Evolutionary conservation across 139 green algal genomes (phyloP), one percentile per base, ranked within the genome.

Genomic region (Chlorella sp.): DNA sequence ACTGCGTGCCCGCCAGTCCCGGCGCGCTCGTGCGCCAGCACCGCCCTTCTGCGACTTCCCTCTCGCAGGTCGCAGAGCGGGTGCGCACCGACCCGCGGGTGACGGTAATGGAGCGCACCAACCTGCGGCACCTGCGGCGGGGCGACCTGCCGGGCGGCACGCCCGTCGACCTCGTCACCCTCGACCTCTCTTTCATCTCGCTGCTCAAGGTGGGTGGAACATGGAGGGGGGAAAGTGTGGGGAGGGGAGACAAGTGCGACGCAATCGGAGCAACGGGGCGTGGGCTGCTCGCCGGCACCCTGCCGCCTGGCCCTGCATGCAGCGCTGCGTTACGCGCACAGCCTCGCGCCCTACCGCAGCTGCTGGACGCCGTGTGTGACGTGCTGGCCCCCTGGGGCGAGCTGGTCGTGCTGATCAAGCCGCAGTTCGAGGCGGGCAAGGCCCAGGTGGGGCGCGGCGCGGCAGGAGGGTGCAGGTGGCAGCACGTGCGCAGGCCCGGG

Each of bases 181-280:
- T 99, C 29, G 96, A 99, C 85, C 81, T 99, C 29, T 97, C 92
- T 27, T 99, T 99, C 88, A 99, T 99, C 65, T 94, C 82, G 9
- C 82, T 98, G 42, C 83, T 97, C 42, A 95, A 97, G 81, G 93
- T 94, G 46, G 27, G 55, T 40, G n/a, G n/a, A n/a, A n/a, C n/a
- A n/a, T n/a, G n/a, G n/a, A n/a, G n/a, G n/a, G n/a, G n/a, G n/a
- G n/a, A n/a, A n/a, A n/a, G n/a, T n/a, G n/a, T n/a, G n/a, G n/a
- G n/a, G n/a, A n/a, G n/a, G n/a, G n/a, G n/a, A n/a, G n/a, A n/a
- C n/a, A n/a, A n/a, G n/a, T n/a, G n/a, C n/a, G n/a, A n/a, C n/a
- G n/a, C n/a, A n/a, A n/a, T n/a, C n/a, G n/a, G n/a, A n/a, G n/a
- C n/a, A n/a, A n/a, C n/a, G n/a, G n/a, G n/a, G n/a, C n/a, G n/a